Conservation (phyloP, 305 asterid genomes). For the Fraxinus platypoda region DNA sequence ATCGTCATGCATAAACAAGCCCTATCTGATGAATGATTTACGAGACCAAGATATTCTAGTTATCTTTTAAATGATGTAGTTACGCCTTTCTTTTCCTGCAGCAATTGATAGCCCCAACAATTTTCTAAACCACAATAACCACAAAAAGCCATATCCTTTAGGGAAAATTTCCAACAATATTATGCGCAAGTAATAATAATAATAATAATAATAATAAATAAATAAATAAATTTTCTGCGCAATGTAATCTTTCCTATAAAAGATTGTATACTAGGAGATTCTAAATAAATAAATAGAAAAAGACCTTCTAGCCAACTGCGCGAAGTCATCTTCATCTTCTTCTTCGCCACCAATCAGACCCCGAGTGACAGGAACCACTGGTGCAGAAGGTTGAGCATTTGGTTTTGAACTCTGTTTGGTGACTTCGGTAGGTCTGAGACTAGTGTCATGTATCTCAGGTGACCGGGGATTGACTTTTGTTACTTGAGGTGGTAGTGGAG, state of each 20-base stretch:
- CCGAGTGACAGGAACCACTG: conserved; percentile 33
- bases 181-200: not conserved
- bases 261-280: not conserved
- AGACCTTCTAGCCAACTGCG: conserved; percentile 90
- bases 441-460: conserved; percentile 34
- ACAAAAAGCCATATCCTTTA: not conserved
- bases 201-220: not conserved
- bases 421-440: conserved; percentile 42
- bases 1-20: not conserved
- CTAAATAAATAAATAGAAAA: not conserved
- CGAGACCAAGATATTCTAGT: not conserved
- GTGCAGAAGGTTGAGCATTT: conserved; percentile 41
- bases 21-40: not conserved
- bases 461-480: conserved; percentile 22
- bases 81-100: not conserved
- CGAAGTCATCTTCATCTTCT: conserved; percentile 98
- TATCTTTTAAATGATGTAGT: not conserved
- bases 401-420: conserved; percentile 28
- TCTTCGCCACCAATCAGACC: conserved; percentile 57
- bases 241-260: not conserved
- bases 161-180: not conserved
- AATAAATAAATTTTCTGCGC: not conserved
- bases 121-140: not conserved
- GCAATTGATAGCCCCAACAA: not conserved
- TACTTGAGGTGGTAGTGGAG: conserved; percentile 46